Conservation (phyloP, 176 grass and related monocot genomes). For the Triticum dicoccoides region DNA sequence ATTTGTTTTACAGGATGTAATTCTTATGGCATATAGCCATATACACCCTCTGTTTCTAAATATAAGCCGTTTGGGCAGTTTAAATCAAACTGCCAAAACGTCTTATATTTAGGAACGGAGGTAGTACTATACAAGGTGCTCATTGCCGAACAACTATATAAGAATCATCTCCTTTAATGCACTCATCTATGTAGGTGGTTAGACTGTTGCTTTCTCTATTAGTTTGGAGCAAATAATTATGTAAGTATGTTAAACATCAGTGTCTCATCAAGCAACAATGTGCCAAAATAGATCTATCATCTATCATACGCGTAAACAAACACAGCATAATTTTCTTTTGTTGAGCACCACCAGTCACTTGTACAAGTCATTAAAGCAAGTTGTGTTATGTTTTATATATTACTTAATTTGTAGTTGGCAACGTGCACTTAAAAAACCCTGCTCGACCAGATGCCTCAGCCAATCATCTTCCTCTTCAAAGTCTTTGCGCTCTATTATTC, state of each 20-base stretch:
- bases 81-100: too few species aligned
- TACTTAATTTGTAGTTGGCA: neutral
- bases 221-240: conserved; percentile 3
- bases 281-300: neutral
- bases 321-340: neutral
- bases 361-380: neutral
- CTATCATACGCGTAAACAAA: neutral
- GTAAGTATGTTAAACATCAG: neutral
- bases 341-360: neutral
- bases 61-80: too few species aligned
- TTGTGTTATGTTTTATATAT: neutral
- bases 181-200: neutral
- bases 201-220: neutral
- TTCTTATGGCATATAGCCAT: neutral
- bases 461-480: neutral
- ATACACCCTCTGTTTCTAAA: too few species aligned
- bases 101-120: too few species aligned
- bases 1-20: neutral
- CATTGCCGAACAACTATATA: neutral
- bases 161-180: neutral
- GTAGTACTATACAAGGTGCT: neutral
- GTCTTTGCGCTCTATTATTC: neutral
- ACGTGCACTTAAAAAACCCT: neutral
- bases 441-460: neutral
- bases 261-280: neutral